A percentile compares a stretch with the other conserved stretches of the same genome.
phyloP scores from a whole-genome alignment of 305 asterid species.

The Fraxinus nigra region DNA sequence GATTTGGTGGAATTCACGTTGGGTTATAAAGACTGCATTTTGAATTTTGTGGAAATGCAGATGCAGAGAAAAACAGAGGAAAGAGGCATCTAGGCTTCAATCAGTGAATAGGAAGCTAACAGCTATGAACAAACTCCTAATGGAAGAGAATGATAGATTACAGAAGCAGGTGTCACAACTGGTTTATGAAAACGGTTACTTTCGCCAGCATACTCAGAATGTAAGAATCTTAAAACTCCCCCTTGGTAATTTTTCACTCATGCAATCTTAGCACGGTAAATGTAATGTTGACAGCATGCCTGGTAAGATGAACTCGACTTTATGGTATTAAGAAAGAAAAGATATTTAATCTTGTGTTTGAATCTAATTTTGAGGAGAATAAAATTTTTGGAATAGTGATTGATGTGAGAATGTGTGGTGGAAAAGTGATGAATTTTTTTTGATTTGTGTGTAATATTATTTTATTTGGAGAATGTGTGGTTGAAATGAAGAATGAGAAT shows the following conservation, averaged over 20 bases:
- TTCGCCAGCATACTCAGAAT: conserved; percentile 43
- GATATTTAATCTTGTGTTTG: neutral
- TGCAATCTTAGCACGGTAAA: neutral
- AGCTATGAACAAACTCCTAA: conserved; percentile 59
- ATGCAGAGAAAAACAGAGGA: conserved; percentile 57
- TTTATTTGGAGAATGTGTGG: no score
- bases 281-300: neutral
- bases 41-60: conserved; percentile 28
- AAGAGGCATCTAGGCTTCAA: conserved; percentile 53
- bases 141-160: conserved; percentile 56
- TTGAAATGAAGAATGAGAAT: no score
- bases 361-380: no score
- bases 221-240: conserved; percentile 17
- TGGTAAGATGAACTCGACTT: neutral
- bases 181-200: conserved; percentile 49
- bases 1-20: neutral
- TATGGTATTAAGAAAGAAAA: neutral
- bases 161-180: conserved; percentile 58
- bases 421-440: no score
- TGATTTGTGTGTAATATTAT: no score
- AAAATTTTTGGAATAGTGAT: no score
- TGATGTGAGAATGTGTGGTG: no score
- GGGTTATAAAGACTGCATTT: neutral
- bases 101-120: conserved; percentile 53
- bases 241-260: neutral